These are phyloP conservation scores for Termitomyces heimii DNA, from an alignment of 768 basidiomycete genomes.

Conservation along the genomic window DNA sequence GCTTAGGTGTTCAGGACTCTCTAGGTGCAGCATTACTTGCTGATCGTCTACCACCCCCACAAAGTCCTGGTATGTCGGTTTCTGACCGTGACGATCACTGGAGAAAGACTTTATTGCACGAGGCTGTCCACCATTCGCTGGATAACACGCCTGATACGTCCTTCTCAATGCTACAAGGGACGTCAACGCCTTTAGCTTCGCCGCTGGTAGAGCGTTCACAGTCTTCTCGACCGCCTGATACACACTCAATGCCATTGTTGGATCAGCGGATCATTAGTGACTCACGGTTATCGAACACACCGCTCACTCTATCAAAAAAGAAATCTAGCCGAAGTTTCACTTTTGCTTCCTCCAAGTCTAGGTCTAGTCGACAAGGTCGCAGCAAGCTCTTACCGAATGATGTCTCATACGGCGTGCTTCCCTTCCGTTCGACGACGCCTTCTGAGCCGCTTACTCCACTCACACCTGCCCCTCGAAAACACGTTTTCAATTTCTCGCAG, in stretches of 20 bases:
- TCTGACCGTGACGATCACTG: slow-evolving; percentile 59
- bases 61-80: slow-evolving; percentile 53
- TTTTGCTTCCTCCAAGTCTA: slow-evolving; percentile 19
- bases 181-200: slow-evolving; percentile 34
- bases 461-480: slow-evolving; percentile 58
- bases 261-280: slow-evolving; percentile 41
- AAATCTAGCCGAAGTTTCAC: slow-evolving; percentile 22
- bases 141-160: slow-evolving; percentile 40
- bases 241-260: slow-evolving; percentile 24
- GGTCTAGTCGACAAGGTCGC: slow-evolving; percentile 22
- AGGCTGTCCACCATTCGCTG: slow-evolving; percentile 76
- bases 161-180: slow-evolving; percentile 33
- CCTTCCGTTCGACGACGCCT: slow-evolving; percentile 62
- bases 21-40: slow-evolving; percentile 73
- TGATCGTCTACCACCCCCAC: slow-evolving; percentile 62
- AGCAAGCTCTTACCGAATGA: slow-evolving; percentile 14
- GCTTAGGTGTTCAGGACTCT: slow-evolving; percentile 69
- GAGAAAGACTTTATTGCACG: slow-evolving; percentile 69
- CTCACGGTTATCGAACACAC: slow-evolving; percentile 19
- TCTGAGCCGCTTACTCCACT: slow-evolving; percentile 53
- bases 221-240: slow-evolving; percentile 7
- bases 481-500: slow-evolving; percentile 39
- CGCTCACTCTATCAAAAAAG: slow-evolving; percentile 18
- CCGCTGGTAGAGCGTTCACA: slow-evolving; percentile 11
- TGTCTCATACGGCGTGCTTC: slow-evolving; percentile 31